phyloP scores from a whole-genome alignment of 768 basidiomycete species.

The Boletus sp. region DNA sequence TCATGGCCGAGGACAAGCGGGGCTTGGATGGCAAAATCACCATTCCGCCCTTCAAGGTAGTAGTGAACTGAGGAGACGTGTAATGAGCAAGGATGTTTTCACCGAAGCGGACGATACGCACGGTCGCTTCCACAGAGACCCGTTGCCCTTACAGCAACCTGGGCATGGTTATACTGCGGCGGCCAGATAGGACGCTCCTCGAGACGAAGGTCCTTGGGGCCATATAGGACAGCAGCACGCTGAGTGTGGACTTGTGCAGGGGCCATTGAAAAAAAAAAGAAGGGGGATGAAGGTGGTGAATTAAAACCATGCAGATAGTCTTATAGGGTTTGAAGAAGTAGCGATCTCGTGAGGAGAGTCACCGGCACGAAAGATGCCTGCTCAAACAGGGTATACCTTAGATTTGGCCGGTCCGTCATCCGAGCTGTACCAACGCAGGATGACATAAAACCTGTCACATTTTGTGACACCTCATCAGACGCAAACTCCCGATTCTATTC shows the following conservation, averaged over 20 bases:
- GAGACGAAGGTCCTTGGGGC: conserved; percentile 75
- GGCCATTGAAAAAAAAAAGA: conserved; percentile 34
- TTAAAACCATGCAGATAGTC: conserved; percentile 25
- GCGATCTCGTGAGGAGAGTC: conserved; percentile 35
- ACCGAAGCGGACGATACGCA: conserved; percentile 34
- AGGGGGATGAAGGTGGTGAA: conserved; percentile 23
- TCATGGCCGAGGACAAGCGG: conserved; percentile 95
- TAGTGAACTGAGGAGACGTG: conserved; percentile 68
- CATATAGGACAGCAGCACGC: conserved; percentile 77
- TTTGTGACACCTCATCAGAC: conserved; percentile 17
- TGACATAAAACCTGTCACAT: conserved; percentile 30
- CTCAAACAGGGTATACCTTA: conserved; percentile 20
- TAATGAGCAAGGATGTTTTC: not conserved
- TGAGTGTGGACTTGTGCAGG: conserved; percentile 52
- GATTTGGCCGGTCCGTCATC: conserved; percentile 32
- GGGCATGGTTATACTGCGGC: conserved; percentile 69
- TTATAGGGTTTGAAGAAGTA: conserved; percentile 33
- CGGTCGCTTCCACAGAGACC: conserved; percentile 90
- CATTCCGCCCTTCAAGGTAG: conserved; percentile 85
- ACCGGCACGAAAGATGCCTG: conserved; percentile 26
- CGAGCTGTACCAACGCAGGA: conserved; percentile 23
- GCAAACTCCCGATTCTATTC: conserved; percentile 23
- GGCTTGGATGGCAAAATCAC: conserved; percentile 81
- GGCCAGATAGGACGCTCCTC: conserved; percentile 72
- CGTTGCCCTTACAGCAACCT: conserved; percentile 76